Base-by-base conservation (phyloP, 257 asterid species). In the Mitragyna speciosa region DNA sequence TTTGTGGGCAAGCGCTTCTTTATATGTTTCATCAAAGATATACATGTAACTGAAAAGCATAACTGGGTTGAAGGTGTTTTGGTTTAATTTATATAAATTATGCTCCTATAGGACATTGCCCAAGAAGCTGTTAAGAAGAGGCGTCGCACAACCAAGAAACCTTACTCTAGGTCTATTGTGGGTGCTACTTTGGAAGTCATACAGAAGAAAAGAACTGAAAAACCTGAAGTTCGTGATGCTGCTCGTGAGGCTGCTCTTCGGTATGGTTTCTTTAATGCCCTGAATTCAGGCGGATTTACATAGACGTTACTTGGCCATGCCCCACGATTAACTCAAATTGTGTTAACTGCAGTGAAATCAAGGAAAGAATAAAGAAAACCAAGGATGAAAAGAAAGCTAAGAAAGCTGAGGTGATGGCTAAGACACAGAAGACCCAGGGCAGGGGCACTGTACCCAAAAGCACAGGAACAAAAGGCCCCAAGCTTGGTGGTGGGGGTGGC, bases 191-290 rank as follows among this genome's bases (percentile, higher is more conserved):
- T 92, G 78, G 98, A 94, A 84, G 97, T 94, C 39, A 94, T 94
- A 45, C 98, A 94, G 88, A 94, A 91, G 90, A 87, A 84, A 56
- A 87, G 98, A 81, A 49, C 89, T 20, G 98, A 94, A 82, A 94
- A 93, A 84, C 93, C 97, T 14, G 97, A 92, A 78, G 97, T 94
- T 12, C 91, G 98, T 73, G 98, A 92, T 86, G 98, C 98, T 78
- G 98, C 98, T 0, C 89, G 97, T 58, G 98, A 94, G 82, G 98
- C 98, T 41, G 97, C 98, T 51, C 87, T 94, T 24, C 94, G 97
- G 96, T 93, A 88, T 65, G 77, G 19, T 11, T 43, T 59, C 7
- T 47, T 70, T 64, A n/a, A 6, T 1, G 5, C 20, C 22, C 70
- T 15, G 19, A 54, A 24, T 52, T 59, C 4, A 5, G 71, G 74